Evolutionary conservation across 768 basidiomycete species (phyloP), one percentile per base, ranked within the genome.

Genomic region (Collybia nuda): DNA sequence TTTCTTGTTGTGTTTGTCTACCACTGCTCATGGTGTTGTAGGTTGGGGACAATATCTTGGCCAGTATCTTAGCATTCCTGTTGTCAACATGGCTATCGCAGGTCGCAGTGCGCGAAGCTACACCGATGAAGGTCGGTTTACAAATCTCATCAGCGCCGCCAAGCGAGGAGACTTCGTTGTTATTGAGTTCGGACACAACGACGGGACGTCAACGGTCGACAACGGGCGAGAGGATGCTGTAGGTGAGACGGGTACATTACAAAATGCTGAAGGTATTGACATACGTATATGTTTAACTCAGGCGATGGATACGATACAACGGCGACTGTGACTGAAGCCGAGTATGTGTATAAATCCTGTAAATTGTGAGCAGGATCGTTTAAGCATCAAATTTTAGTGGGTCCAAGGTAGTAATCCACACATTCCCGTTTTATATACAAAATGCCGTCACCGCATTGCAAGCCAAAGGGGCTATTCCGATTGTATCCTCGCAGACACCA

Each of bases 161-260:
- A 67, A 71, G 50, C 47, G 60, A 23, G 72, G 72, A 7, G 74
- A 75, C 51, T 74, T 69, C 59, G 75, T 73, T n/a, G 58, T 78
- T 48, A 73, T 77, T 45, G 70, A 73, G 50, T 77, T 80, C 42
- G 78, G 77, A 2, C 78, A 79, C 55, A 80, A 79, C 54, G 77
- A 78, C 52, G 72, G 71, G 2, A 54, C 60, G 15, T 60, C 69
- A 17, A 50, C 26, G 18, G 40, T 42, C 35, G 75, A 77, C 52
- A 75, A 76, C 54, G 75, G 75, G 3, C 62, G 71, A 41, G 62
- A 76, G 50, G 67, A 67, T 57, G 74, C 74, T 3, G 65, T 70
- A 19, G 75, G 75, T 36, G 72, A 72, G 28, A 11, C 28, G 5
- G 11, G 28, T 28, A 5, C 28, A 28, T 28, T 5, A 5, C 28